Conservation (phyloP, 2,329 filamentous ascomycete species). For the Hypoxylon sp. region DNA sequence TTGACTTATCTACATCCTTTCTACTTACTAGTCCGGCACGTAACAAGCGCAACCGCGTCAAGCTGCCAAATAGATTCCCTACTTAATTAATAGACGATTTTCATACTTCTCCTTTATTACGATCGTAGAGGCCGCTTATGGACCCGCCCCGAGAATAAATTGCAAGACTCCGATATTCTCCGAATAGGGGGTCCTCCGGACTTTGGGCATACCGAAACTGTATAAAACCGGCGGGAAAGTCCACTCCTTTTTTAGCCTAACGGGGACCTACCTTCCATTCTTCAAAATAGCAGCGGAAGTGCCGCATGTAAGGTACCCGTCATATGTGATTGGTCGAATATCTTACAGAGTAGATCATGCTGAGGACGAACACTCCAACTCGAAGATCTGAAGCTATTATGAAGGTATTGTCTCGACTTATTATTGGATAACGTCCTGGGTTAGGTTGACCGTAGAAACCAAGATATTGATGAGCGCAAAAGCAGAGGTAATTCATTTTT, state of each 20-base stretch:
- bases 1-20: neutral
- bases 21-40: neutral
- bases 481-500: neutral
- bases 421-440: neutral
- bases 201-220: slow-evolving; percentile 5
- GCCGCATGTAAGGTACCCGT: slow-evolving; percentile 37
- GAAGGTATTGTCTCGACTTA: neutral
- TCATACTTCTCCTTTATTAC: neutral
- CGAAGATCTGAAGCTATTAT: neutral
- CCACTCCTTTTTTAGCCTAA: slow-evolving; percentile 18
- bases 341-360: neutral
- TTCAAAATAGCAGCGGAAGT: slow-evolving; percentile 9
- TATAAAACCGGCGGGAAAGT: neutral
- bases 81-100: neutral
- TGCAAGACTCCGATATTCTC: slow-evolving; percentile 17
- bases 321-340: slow-evolving; percentile 31
- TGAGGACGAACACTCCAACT: neutral
- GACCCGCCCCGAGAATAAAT: slow-evolving; percentile 6
- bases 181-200: slow-evolving; percentile 13
- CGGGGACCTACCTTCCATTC: slow-evolving; percentile 14
- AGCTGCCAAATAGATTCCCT: neutral
- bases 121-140: neutral
- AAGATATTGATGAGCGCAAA: neutral
- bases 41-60: neutral
- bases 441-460: neutral